Evolutionary conservation across 2,329 filamentous ascomycete genomes (phyloP), one percentile per base, ranked within the genome.

Genomic region (Tolypocladium pustulatum): DNA sequence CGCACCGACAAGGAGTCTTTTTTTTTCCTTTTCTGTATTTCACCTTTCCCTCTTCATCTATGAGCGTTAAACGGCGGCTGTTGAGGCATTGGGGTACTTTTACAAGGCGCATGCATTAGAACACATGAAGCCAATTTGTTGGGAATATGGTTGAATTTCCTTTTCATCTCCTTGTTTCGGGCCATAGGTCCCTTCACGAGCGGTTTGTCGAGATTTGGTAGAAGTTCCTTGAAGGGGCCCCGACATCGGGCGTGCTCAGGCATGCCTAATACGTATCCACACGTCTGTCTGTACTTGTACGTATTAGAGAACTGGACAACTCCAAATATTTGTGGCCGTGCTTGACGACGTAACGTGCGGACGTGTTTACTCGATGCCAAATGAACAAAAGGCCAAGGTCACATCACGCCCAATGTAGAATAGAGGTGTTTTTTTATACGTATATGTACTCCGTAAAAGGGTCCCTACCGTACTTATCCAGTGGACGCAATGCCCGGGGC

Each of bases 1-100:
- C 69, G 68, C 64, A 69, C 59, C 64, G 68, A 61, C 65, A 60
- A 57, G 67, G 68, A 63, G 64, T 68, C 69, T 30, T 54, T 67
- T 58, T 61, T 62, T 65, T 64, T 49, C 4, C 17, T 43, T 8
- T 17, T 38, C 37, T 17, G 2, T 25, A 37, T 17, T 17, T 20
- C 25, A 22, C 27, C 46, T 32, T 51, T 20, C 8, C 27, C 6
- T 49, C 25, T 43, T 30, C 43, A 49, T 49, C 2, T 27, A 49
- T 27, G 25, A 32, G 46, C 27, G 12, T 51, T 51, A 20, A 51
- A 32, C 25, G 46, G 46, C 46, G 46, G 46, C 46, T 32, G 46
- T 32, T 51, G 27, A 27, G 46, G 46, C 27, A 32, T n/a, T 32
- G 8, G 46, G 17, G 8, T 32, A 43, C 20, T 32, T 51, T n/a